Conservation (phyloP, 331 rosid species). For the Arachis monticola region DNA sequence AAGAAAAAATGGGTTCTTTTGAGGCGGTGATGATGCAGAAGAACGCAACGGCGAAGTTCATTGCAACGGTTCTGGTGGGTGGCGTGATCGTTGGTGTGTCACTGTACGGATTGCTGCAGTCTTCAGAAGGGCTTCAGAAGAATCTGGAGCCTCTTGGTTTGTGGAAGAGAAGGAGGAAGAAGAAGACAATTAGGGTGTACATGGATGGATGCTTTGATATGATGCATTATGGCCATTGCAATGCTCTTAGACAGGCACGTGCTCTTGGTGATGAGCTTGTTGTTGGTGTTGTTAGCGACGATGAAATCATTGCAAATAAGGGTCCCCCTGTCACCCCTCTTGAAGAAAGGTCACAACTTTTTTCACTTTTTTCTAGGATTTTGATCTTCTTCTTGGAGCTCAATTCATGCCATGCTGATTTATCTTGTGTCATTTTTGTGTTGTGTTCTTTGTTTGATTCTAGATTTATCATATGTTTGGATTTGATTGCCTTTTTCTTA, state of each 20-base stretch:
- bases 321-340: conserved; percentile 98
- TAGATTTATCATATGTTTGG: neutral
- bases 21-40: conserved; percentile 50
- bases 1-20: conserved; percentile 41
- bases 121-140: conserved; percentile 17
- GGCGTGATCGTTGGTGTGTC: conserved; percentile 68
- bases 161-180: conserved; percentile 65
- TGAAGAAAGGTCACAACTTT: conserved; percentile 68
- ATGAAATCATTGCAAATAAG: conserved; percentile 87
- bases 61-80: conserved; percentile 69
- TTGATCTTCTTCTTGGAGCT: neutral
- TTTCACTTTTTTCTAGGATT: conserved; percentile 51
- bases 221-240: conserved; percentile 99
- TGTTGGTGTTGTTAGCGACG: conserved; percentile 95
- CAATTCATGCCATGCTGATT: neutral
- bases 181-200: conserved; percentile 80
- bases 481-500: neutral
- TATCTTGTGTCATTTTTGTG: conserved; percentile 15
- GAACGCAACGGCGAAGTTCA: conserved; percentile 53
- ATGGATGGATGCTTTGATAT: conserved; percentile 99
- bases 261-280: conserved; percentile 90
- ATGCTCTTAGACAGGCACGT: conserved; percentile 98
- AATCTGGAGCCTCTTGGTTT: conserved; percentile 40
- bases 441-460: neutral
- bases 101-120: conserved; percentile 44